A percentile compares a stretch with the other conserved stretches of the same genome.
Evolutionary conservation across 306 rosid genomes (phyloP).

Genomic region (Vachellia pachyceras): DNA sequence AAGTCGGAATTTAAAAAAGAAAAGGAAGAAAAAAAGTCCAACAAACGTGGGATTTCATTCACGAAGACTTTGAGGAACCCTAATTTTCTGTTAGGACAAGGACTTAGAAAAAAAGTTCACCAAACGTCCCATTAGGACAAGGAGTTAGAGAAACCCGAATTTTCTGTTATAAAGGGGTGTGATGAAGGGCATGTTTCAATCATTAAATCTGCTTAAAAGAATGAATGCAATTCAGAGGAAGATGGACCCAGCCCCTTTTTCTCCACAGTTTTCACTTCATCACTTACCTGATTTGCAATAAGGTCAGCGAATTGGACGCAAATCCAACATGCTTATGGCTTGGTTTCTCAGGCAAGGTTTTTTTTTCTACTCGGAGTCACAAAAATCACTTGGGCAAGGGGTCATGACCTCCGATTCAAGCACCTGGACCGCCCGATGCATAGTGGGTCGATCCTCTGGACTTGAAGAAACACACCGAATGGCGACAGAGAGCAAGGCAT

Average conservation of each 20-base stretch:
- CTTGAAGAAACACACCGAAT: constrained; percentile 87
- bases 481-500: constrained; percentile 84
- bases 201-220: constrained; percentile 47
- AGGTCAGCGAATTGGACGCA: constrained; percentile 38
- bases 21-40: not conserved
- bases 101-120: constrained; percentile 38
- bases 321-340: constrained; percentile 31
- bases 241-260: constrained; percentile 38
- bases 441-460: constrained; percentile 94
- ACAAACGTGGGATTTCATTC: constrained; percentile 47
- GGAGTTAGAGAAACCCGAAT: constrained; percentile 36
- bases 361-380: constrained; percentile 71
- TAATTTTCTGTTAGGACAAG: no score
- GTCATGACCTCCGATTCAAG: constrained; percentile 97
- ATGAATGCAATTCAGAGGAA: constrained; percentile 47
- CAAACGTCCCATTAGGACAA: constrained; percentile 42
- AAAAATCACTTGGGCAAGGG: constrained; percentile 97
- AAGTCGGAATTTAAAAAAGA: not conserved
- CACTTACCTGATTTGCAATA: constrained; percentile 37
- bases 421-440: constrained; percentile 95
- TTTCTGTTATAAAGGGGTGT: constrained; percentile 20
- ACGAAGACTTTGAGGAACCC: no score
- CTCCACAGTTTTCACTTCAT: constrained; percentile 21
- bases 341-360: constrained; percentile 21
- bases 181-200: constrained; percentile 40